Evolutionary conservation across 2,329 filamentous ascomycete genomes (phyloP).

Genomic region (Ascosphaera pollenicola): DNA sequence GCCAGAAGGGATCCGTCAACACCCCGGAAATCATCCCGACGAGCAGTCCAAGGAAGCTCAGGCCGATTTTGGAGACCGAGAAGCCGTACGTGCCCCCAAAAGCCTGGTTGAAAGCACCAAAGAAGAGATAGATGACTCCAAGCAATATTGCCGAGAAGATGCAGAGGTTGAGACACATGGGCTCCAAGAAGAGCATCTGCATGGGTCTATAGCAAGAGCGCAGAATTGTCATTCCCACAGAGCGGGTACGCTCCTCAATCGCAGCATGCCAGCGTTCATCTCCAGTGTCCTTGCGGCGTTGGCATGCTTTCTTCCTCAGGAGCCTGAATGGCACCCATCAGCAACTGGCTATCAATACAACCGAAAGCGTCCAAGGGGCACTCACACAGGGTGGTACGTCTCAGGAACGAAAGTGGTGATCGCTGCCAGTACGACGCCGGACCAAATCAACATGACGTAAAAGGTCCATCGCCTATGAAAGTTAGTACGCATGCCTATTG

Average conservation of each 20-base stretch:
- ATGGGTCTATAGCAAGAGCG: slow-evolving; percentile 43
- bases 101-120: slow-evolving; percentile 66
- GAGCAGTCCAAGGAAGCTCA: slow-evolving; percentile 44
- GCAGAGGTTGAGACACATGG: slow-evolving; percentile 68
- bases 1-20: slow-evolving; percentile 24
- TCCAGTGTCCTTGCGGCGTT: slow-evolving; percentile 51
- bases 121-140: slow-evolving; percentile 76
- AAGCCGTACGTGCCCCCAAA: slow-evolving; percentile 57
- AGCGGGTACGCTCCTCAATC: slow-evolving; percentile 49
- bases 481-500: slow-evolving; percentile 1
- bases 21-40: slow-evolving; percentile 26
- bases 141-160: slow-evolving; percentile 67
- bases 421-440: slow-evolving; percentile 36
- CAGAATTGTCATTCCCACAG: slow-evolving; percentile 38
- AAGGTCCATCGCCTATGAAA: slow-evolving; percentile 48
- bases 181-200: slow-evolving; percentile 57
- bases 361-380: not conserved
- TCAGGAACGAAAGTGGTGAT: slow-evolving; percentile 61
- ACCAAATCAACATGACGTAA: slow-evolving; percentile 69
- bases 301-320: slow-evolving; percentile 47
- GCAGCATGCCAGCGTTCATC: slow-evolving; percentile 55
- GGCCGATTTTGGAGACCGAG: slow-evolving; percentile 55
- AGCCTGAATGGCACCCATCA: slow-evolving; percentile 17
- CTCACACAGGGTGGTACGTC: slow-evolving; percentile 46
- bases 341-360: not conserved